Conservation (phyloP, 805 yeast species). For the Yarrowia sp. region DNA sequence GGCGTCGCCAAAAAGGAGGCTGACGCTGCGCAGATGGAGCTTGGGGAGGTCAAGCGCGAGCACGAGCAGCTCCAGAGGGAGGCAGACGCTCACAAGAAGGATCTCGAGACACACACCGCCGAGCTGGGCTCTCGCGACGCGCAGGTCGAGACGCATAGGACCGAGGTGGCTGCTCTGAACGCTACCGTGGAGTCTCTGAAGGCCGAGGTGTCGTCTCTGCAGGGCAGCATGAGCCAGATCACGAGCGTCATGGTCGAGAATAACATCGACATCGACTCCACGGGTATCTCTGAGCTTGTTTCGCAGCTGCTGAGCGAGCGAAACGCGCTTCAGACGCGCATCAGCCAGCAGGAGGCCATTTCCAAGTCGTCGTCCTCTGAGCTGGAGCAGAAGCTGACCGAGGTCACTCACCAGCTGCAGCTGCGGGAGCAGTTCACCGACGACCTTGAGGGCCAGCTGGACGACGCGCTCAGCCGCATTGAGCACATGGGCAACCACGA, state of each 20-base stretch:
- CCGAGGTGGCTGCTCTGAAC: background rate
- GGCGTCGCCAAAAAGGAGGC: background rate
- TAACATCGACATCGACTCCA: background rate
- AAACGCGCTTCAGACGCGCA: background rate
- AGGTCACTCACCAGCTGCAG: background rate
- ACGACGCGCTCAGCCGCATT: background rate
- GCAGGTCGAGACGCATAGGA: background rate
- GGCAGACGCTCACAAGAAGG: background rate
- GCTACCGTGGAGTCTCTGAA: background rate
- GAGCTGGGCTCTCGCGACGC: background rate
- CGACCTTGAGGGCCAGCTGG: conserved; percentile 4
- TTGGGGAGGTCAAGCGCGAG: background rate
- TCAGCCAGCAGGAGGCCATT: conserved; percentile 8
- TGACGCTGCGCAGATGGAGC: background rate
- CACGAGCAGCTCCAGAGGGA: background rate
- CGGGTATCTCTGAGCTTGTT: background rate
- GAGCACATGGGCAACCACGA: conserved; percentile 23
- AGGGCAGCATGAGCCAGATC: background rate
- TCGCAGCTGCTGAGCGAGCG: background rate
- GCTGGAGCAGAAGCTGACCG: background rate
- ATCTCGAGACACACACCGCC: background rate
- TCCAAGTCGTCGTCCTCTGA: background rate
- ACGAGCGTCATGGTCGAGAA: background rate
- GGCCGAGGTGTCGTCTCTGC: background rate
- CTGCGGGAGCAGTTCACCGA: background rate